These are phyloP conservation scores for Venturia effusa DNA, from an alignment of 2,329 filamentous ascomycete genomes.

Conservation along the genomic window DNA sequence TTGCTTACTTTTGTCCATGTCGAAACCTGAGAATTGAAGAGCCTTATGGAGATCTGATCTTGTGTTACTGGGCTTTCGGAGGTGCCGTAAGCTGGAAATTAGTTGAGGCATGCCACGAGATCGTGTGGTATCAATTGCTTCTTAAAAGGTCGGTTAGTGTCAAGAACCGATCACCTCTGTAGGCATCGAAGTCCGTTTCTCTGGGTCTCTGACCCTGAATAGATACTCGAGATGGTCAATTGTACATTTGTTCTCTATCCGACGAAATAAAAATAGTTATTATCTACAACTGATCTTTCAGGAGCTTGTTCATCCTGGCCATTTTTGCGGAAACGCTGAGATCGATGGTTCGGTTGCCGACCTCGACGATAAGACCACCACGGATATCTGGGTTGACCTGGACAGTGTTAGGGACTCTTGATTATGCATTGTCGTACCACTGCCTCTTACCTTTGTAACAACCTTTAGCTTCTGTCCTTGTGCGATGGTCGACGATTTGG, in stretches of 20 bases:
- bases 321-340: constrained; percentile 91
- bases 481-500: constrained; percentile 81
- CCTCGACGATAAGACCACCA: constrained; percentile 88
- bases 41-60: too few relatives aligned
- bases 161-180: too few relatives aligned
- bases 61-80: too few relatives aligned
- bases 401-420: background rate
- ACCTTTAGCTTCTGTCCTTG: constrained; percentile 98
- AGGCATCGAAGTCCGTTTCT: too few relatives aligned
- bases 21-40: too few relatives aligned
- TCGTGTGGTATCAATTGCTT: too few relatives aligned
- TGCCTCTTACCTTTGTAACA: constrained; percentile 65
- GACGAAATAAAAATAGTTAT: background rate
- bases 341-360: constrained; percentile 96
- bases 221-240: background rate
- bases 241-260: background rate
- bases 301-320: constrained; percentile 98
- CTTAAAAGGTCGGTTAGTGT: too few relatives aligned
- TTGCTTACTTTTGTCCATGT: too few relatives aligned
- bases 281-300: constrained; percentile 91
- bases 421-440: background rate
- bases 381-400: constrained; percentile 91
- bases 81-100: too few relatives aligned
- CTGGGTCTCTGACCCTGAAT: background rate
- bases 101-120: too few relatives aligned